Percentiles rank a stretch among this genome's conserved stretches.
Evolutionary conservation across 2,329 filamentous ascomycete genomes (phyloP).

Genomic region (Sporothrix pallida): DNA sequence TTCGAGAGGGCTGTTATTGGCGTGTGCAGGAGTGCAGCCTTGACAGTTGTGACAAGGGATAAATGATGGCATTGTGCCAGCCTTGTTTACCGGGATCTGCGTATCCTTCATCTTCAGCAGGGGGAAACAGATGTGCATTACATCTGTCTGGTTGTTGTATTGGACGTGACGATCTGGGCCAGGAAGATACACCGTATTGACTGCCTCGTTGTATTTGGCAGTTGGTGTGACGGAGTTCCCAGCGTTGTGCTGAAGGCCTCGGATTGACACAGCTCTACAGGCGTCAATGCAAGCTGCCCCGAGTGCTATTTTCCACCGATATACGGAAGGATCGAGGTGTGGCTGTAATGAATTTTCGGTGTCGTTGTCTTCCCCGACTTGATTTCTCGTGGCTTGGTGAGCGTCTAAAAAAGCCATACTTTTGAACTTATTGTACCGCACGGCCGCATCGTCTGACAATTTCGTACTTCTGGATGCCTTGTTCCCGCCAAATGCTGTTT

Average conservation of each 20-base stretch:
- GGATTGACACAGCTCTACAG: neutral
- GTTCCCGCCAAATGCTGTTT: neutral
- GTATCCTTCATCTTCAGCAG: too few species aligned
- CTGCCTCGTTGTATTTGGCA: neutral
- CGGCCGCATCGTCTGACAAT: neutral
- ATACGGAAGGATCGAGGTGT: constrained; percentile 32
- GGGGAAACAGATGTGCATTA: constrained; percentile 42
- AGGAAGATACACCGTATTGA: constrained; percentile 41
- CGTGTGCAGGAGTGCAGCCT: neutral
- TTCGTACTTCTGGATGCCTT: too few species aligned
- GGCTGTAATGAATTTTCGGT: constrained; percentile 11
- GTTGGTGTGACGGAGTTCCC: neutral
- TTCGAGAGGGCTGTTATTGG: neutral
- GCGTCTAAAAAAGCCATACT: constrained; percentile 31
- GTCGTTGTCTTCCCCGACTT: constrained; percentile 22
- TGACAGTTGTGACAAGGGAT: neutral
- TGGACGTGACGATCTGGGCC: constrained; percentile 39
- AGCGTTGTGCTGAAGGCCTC: neutral
- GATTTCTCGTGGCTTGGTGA: neutral
- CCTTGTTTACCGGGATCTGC: neutral
- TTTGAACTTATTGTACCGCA: constrained; percentile 21
- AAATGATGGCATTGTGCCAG: neutral
- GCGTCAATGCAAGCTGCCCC: constrained; percentile 35
- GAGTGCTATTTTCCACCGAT: constrained; percentile 32
- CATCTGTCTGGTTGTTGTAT: constrained; percentile 40